phyloP scores from a whole-genome alignment of 371 early-diverging fungal genomes.

The Amoeboaphelidium protococcarum region DNA sequence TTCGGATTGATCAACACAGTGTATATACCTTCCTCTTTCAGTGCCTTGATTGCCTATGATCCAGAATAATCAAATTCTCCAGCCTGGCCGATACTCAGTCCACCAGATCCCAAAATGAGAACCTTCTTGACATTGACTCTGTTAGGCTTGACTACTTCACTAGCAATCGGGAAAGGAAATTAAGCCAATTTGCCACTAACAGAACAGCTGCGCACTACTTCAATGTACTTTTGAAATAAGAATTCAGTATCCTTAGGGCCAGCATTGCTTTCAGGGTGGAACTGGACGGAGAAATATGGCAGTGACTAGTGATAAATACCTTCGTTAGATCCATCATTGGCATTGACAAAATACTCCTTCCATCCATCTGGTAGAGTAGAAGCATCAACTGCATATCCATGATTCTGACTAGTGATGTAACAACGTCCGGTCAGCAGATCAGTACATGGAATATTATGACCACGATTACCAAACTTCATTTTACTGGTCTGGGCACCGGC shows the following conservation, averaged over 20 bases:
- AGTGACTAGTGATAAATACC: constrained; percentile 43
- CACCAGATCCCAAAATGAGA: constrained; percentile 82
- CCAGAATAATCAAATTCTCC: constrained; percentile 97
- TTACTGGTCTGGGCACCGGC: constrained; percentile 62
- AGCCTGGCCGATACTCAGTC: constrained; percentile 87
- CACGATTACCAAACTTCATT: constrained; percentile 80
- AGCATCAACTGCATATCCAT: constrained; percentile 50
- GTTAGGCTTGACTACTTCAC: too few species aligned
- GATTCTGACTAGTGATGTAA: constrained; percentile 83
- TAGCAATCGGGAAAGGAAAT: too few species aligned
- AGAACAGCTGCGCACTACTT: constrained; percentile 10
- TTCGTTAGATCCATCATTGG: constrained; percentile 83
- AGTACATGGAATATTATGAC: constrained; percentile 79
- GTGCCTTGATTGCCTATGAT: constrained; percentile 13
- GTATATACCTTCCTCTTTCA: constrained; percentile 68
- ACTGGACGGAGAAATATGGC: constrained; percentile 68
- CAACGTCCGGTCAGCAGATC: constrained; percentile 34
- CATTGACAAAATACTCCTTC: constrained; percentile 61
- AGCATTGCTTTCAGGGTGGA: constrained; percentile 86
- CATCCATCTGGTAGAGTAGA: constrained; percentile 35
- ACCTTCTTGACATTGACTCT: too few species aligned
- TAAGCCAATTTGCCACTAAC: too few species aligned
- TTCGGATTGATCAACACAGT: constrained; percentile 84
- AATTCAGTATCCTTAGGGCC: constrained; percentile 79
- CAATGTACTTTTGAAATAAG: constrained; percentile 44